A percentile compares a stretch with the other conserved stretches of the same genome.
phyloP scores from a whole-genome alignment of 768 basidiomycete genomes.

The Suillus variegatus region DNA sequence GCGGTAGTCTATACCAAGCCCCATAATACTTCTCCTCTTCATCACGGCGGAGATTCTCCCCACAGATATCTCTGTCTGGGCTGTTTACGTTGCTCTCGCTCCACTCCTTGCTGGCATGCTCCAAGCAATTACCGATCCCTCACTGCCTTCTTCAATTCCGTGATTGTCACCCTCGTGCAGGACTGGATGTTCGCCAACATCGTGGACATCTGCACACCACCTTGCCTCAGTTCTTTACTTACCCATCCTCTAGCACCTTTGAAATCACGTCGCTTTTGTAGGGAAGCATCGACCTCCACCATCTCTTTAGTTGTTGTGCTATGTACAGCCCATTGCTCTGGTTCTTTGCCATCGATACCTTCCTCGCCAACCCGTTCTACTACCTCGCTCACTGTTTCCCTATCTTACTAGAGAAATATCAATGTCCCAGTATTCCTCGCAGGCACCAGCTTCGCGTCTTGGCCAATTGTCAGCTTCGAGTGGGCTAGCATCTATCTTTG shows the following conservation, averaged over 20 bases:
- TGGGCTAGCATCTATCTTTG: no score
- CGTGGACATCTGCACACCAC: slow-evolving; percentile 66
- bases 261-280: slow-evolving; percentile 78
- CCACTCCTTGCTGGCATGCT: slow-evolving; percentile 67
- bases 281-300: slow-evolving; percentile 77
- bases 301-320: slow-evolving; percentile 64
- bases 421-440: slow-evolving; percentile 89
- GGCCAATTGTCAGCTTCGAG: slow-evolving; percentile 69
- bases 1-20: slow-evolving; percentile 70
- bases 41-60: slow-evolving; percentile 70
- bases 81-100: slow-evolving; percentile 54
- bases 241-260: slow-evolving; percentile 68
- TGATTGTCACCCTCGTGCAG: slow-evolving; percentile 65
- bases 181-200: slow-evolving; percentile 75
- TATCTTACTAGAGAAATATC: slow-evolving; percentile 79
- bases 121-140: slow-evolving; percentile 84
- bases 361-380: slow-evolving; percentile 81
- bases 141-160: slow-evolving; percentile 50
- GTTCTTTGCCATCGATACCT: slow-evolving; percentile 76
- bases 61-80: slow-evolving; percentile 84
- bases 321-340: slow-evolving; percentile 63
- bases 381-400: slow-evolving; percentile 80
- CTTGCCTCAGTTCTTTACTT: slow-evolving; percentile 67
- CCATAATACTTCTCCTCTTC: slow-evolving; percentile 56
- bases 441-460: slow-evolving; percentile 85